Conservation (phyloP, 371 early-diverging fungal genomes). For the Mortierella sp. region DNA sequence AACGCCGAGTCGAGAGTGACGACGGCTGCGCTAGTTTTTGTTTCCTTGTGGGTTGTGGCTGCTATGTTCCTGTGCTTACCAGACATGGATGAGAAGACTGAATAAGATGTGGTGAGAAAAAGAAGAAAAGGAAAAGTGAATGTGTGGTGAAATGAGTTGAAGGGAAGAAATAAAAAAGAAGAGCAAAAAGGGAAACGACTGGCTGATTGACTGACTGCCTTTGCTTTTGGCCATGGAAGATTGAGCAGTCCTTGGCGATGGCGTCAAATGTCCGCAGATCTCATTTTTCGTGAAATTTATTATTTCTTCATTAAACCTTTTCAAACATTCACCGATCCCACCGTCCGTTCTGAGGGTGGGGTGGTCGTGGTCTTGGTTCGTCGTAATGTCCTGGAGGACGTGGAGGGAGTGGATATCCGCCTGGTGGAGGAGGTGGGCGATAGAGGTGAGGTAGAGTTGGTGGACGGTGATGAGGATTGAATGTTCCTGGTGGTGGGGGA, state of each 20-base stretch:
- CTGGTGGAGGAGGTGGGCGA: conserved; percentile 17
- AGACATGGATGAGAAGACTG: conserved; percentile 31
- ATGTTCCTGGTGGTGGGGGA: conserved; percentile 10
- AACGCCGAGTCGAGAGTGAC: neutral
- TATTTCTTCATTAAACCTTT: neutral
- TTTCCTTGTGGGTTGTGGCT: neutral
- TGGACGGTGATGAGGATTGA: conserved; percentile 4
- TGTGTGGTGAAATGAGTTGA: conserved; percentile 2
- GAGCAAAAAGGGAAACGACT: neutral
- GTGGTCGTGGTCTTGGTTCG: conserved; percentile 3
- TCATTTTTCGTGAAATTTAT: neutral
- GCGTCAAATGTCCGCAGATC: conserved; percentile 36
- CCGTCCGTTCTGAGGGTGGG: conserved; percentile 28
- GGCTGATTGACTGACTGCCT: neutral
- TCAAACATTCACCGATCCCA: conserved; percentile 27
- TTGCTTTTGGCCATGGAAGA: conserved; percentile 6
- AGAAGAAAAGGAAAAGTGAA: conserved; percentile 3
- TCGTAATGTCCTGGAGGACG: conserved; percentile 15
- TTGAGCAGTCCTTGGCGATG: conserved; percentile 34
- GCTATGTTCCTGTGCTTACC: conserved; percentile 25
- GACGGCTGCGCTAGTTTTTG: neutral
- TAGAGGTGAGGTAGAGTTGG: conserved; percentile 31
- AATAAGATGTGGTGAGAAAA: neutral
- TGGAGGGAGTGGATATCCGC: conserved; percentile 12
- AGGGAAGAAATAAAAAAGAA: neutral